Evolutionary conservation across 768 basidiomycete species (phyloP), one percentile per base, ranked within the genome.

Genomic region (Xerocomellus dryophilus): DNA sequence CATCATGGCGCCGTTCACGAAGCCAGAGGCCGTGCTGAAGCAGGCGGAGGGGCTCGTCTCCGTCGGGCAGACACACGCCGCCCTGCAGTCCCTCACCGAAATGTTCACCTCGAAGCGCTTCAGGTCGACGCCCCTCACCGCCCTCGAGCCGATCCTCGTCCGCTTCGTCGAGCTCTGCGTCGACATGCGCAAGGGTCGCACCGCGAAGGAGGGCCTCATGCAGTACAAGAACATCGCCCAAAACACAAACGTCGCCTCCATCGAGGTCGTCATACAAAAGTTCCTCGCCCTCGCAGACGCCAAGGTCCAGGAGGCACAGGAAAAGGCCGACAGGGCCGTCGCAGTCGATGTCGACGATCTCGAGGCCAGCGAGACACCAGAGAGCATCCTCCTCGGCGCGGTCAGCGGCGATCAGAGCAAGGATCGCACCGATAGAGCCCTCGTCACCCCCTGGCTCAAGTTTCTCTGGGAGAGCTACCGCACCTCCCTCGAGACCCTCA

Each of bases 401-500:
- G 93, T 98, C 57, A 88, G 89, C 63, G 83, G 82, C 35, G 93
- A 93, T 49, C 90, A 93, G 74, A 94, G 81, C 76, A 90, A 90
- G 75, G 95, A 98, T 72, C 78, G 96, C 62, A 97, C 93, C 29
- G 95, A 98, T 73, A 77, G 96, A 43, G 90, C 93, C 7, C 81
- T 98, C 47, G 93, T 99, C 59, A 97, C 93, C 0, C 96, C 96
- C 0, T 97, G 94, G 87, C 87, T 98, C 67, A 94, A 95, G 68
- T 97, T 98, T 72, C 80, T 94, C n/a, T 98, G 95, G 94, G 96
- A 98, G 78, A 92, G 91, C 62, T 98, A 98, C 68, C 85, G 96
- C 52, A 97, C 93, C 18, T 93, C 90, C 1, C 76, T 99, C 39
- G 96, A 98, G 75, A 94, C 94, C 3, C 79, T 98, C 60, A 96